Evolutionary conservation across 805 yeast genomes (phyloP).

Genomic region (Candida nitratophila): DNA sequence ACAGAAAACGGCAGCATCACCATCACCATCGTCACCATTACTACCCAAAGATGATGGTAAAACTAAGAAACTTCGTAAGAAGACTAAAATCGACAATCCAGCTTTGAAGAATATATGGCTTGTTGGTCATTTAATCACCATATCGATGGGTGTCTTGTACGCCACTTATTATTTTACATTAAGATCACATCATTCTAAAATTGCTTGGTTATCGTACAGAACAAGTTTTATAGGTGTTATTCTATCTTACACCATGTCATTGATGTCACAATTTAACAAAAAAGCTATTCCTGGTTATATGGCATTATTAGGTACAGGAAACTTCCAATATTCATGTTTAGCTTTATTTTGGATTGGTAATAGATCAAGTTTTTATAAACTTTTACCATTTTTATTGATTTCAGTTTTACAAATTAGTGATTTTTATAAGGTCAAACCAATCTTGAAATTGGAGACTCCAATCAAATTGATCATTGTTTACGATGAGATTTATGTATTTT

Average conservation of each 20-base stretch:
- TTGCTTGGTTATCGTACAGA: constrained; percentile 48
- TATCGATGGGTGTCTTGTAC: constrained; percentile 36
- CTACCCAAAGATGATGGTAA: neutral
- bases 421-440: constrained; percentile 31
- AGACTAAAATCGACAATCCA: constrained; percentile 26
- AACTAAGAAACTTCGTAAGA: constrained; percentile 30
- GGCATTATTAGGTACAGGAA: constrained; percentile 62
- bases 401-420: constrained; percentile 50
- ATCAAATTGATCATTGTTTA: constrained; percentile 47
- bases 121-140: constrained; percentile 43
- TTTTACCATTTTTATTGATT: constrained; percentile 52
- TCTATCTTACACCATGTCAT: constrained; percentile 43
- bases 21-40: neutral
- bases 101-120: constrained; percentile 46
- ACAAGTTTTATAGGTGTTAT: constrained; percentile 50
- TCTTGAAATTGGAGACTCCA: constrained; percentile 30
- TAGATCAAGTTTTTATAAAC: constrained; percentile 57
- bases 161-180: constrained; percentile 25
- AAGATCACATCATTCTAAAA: constrained; percentile 31
- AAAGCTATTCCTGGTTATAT: constrained; percentile 51
- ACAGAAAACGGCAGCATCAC: too few species aligned
- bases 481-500: constrained; percentile 50
- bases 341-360: constrained; percentile 56
- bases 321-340: constrained; percentile 61
- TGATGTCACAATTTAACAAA: constrained; percentile 53